phyloP scores from a whole-genome alignment of 352 stramenopile species.

The Elongisporangium undulatum region DNA sequence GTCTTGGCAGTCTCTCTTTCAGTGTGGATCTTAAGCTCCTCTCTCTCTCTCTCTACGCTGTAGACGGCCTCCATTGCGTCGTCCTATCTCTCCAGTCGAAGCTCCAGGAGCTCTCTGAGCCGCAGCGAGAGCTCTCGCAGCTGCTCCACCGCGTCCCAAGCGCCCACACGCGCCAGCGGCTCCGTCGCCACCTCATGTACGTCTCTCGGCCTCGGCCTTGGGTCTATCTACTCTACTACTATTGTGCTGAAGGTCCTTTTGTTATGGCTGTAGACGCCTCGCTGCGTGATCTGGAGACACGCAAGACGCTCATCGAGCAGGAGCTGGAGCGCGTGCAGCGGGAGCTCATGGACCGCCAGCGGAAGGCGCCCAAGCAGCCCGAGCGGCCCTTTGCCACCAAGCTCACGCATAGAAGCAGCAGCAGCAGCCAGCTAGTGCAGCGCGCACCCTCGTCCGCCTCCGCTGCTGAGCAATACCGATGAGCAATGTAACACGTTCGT shows the following conservation, averaged over 20 bases:
- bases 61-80: slow-evolving; percentile 19
- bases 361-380: slow-evolving; percentile 2
- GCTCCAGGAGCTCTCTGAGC: slow-evolving; percentile 8
- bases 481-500: background rate
- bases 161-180: background rate
- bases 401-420: background rate
- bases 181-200: slow-evolving; percentile 39
- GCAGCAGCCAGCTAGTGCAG: background rate
- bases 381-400: background rate
- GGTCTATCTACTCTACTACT: background rate
- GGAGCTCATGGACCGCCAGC: slow-evolving; percentile 26
- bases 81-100: slow-evolving; percentile 1
- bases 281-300: slow-evolving; percentile 44
- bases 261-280: slow-evolving; percentile 26
- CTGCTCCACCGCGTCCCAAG: slow-evolving; percentile 1
- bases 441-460: too few relatives aligned
- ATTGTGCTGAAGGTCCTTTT: background rate
- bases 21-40: too few relatives aligned
- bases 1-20: background rate
- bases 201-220: slow-evolving; percentile 3
- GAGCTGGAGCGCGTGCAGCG: slow-evolving; percentile 39
- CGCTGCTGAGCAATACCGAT: background rate
- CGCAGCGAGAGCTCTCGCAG: slow-evolving; percentile 5
- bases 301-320: slow-evolving; percentile 56
- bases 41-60: background rate